A percentile compares a stretch with the other conserved stretches of the same genome.
phyloP scores from a whole-genome alignment of 169 alveolate species.

The Eimeria sp. region DNA sequence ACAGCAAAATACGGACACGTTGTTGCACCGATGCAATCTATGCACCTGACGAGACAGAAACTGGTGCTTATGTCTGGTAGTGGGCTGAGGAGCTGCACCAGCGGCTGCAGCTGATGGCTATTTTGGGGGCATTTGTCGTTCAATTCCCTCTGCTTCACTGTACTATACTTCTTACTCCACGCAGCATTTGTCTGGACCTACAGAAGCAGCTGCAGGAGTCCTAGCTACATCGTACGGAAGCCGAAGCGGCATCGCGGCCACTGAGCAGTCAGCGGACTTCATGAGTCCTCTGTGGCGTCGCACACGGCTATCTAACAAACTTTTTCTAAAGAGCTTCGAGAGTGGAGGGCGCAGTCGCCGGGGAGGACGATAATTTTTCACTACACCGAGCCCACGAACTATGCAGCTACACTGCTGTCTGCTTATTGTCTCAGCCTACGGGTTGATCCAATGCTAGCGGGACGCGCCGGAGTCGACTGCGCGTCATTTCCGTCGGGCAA shows the following conservation, averaged over 20 bases:
- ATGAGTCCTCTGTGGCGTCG: not conserved
- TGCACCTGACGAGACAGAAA: slow-evolving; percentile 79
- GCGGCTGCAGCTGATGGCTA: not conserved
- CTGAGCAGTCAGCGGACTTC: not conserved
- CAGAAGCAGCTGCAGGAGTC: too few relatives aligned
- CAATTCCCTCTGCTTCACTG: too few relatives aligned
- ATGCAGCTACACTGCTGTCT: not conserved
- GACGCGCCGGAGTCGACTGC: not conserved
- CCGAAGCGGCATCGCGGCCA: not conserved
- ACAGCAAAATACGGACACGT: slow-evolving; percentile 53
- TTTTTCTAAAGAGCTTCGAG: not conserved
- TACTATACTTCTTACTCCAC: not conserved
- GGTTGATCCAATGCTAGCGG: not conserved
- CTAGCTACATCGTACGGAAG: too few relatives aligned
- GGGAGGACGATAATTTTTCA: not conserved
- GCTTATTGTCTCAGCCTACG: not conserved
- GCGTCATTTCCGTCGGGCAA: not conserved
- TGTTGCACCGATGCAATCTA: slow-evolving; percentile 71
- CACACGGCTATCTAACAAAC: not conserved
- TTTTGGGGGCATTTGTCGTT: not conserved
- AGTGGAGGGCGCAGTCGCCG: not conserved
- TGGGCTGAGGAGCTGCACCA: not conserved
- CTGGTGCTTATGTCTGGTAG: slow-evolving; percentile 74
- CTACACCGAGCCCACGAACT: not conserved
- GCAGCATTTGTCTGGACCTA: not conserved